Evolutionary conservation across 208 protist genomes (phyloP).

Genomic region (Porcisia deanei): DNA sequence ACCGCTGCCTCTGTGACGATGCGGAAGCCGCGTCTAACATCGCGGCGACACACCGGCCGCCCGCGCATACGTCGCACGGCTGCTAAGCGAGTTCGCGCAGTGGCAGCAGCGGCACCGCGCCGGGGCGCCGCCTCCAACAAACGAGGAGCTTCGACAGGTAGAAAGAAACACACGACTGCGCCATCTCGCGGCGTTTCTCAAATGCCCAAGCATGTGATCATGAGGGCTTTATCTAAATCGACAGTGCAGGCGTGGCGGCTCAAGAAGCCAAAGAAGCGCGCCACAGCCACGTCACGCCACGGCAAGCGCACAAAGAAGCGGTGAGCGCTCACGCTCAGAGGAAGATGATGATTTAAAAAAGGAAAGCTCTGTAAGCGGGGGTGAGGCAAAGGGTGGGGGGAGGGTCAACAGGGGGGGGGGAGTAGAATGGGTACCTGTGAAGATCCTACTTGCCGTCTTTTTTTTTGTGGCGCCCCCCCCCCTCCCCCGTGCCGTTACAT

Average conservation of each 20-base stretch:
- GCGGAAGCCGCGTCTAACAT: neutral
- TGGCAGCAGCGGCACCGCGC: neutral
- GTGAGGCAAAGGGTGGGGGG: neutral
- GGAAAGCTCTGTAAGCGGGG: too few species aligned
- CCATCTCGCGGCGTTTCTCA: neutral
- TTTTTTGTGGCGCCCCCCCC: neutral
- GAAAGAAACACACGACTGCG: neutral
- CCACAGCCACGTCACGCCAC: neutral
- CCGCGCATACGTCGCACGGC: constrained; percentile 3
- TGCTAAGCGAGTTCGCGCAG: constrained; percentile 5
- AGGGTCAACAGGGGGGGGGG: neutral
- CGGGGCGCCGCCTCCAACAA: neutral
- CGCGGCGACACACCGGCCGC: neutral
- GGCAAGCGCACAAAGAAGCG: neutral
- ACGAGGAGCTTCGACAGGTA: neutral
- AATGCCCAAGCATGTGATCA: neutral
- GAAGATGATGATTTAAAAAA: too few species aligned
- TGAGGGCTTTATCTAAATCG: neutral
- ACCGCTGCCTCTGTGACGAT: neutral
- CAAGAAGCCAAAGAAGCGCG: constrained; percentile 4
- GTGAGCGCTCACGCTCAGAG: neutral
- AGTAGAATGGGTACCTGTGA: neutral
- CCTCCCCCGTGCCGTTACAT: neutral
- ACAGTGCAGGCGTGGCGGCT: neutral
- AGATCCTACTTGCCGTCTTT: neutral